Evolutionary conservation across 139 green algal species (phyloP), one percentile per base, ranked within the genome.

Genomic region (Edaphochlamys debaryana): DNA sequence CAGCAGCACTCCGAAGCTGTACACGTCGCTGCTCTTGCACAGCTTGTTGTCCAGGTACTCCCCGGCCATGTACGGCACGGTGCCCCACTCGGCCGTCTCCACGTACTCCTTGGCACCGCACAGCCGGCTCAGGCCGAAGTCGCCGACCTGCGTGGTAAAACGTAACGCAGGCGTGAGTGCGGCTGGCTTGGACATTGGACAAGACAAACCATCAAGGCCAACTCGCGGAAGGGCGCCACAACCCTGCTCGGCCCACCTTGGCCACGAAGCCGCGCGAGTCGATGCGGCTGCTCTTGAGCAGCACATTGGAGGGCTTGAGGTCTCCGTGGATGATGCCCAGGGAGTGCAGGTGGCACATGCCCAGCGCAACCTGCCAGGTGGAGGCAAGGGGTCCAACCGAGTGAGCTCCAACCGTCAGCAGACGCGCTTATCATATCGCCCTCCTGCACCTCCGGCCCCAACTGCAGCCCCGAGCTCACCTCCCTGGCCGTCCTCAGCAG

Each of bases 1-100:
- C n/a, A 83, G 42, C 64, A 83, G 45, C 64, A 83, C 77, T 11
- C 77, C 77, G 64, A 83, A 83, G 5, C 45, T 68, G 64, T 83
- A 83, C 40, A 82, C 62, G 45, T 69, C 76, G 70, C 76, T 40
- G 64, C 45, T 67, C 66, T 54, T 75, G 54, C 30, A 62, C n/a
- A 83, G 77, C 45, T 32, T 15, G 77, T 75, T 83, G 77, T 83
- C 64, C 54, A 83, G 48, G 45, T 83, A 83, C 34, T 83, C 77
- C 4, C 45, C 45, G 9, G 77, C 77, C 77, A 83, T 83, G 77
- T 75, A 83, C 42, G 77, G 45, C n/a, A 83, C 77, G 4, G 77
- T 83, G 48, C 22, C 68, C 45, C 70, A 79, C 29, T 81, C 74
- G 0, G 37, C 29, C 4, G 63, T 75, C 23, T 32, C 54, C 54